Percentiles rank a stretch among this genome's conserved stretches.
Evolutionary conservation across 306 rosid genomes (phyloP).

Genomic region (Vigna angularis): DNA sequence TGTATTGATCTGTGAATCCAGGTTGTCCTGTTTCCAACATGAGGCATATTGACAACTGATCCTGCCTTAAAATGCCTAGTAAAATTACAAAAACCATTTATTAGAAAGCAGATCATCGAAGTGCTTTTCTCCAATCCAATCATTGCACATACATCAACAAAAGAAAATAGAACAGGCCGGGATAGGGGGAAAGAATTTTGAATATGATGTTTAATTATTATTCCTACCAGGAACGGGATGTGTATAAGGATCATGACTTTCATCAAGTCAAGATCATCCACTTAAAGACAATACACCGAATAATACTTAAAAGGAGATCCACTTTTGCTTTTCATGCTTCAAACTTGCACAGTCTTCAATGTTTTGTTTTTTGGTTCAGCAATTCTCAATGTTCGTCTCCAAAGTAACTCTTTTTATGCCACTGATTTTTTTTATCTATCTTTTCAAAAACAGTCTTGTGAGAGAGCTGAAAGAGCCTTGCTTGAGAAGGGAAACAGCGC

Average conservation of each 20-base stretch:
- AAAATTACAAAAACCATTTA: slow-evolving; percentile 25
- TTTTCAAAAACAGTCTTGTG: no score
- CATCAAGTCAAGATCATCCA: slow-evolving; percentile 1
- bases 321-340: slow-evolving; percentile 21
- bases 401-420: no score
- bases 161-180: not conserved
- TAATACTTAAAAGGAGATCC: not conserved
- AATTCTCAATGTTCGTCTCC: not conserved
- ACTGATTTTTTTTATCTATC: no score
- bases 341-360: not conserved
- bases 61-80: slow-evolving; percentile 30
- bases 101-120: slow-evolving; percentile 35
- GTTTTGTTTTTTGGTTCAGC: not conserved
- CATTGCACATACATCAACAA: slow-evolving; percentile 32
- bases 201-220: slow-evolving; percentile 28
- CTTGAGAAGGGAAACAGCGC: not conserved
- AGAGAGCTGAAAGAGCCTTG: not conserved
- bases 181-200: slow-evolving; percentile 28
- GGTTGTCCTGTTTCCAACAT: slow-evolving; percentile 58
- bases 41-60: slow-evolving; percentile 51
- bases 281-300: slow-evolving; percentile 10
- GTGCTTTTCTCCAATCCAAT: slow-evolving; percentile 43
- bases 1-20: slow-evolving; percentile 44
- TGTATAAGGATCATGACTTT: slow-evolving; percentile 2
- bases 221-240: not conserved